Percentiles rank a stretch among this genome's conserved stretches.
Conservation (phyloP, 768 basidiomycete species). For the Punctularia strigosozonata region DNA sequence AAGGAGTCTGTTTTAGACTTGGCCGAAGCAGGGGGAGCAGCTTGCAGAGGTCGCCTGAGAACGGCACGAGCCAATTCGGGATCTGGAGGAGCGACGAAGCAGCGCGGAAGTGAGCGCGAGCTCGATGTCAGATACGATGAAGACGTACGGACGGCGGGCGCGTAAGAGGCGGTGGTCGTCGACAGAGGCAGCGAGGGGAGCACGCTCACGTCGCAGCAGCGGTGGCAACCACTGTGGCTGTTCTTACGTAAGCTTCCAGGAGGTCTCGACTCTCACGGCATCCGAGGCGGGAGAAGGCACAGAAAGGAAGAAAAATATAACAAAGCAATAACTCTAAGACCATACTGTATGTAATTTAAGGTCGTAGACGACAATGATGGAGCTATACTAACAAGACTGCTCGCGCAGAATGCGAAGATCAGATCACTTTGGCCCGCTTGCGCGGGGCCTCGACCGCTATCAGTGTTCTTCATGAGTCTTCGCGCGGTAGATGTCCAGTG, state of each 20-base stretch:
- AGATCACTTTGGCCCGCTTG: conserved; percentile 8
- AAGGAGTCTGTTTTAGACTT: conserved; percentile 2
- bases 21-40: conserved; percentile 5
- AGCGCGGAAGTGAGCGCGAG: conserved; percentile 1
- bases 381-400: conserved; percentile 4
- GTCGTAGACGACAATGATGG: too few species aligned
- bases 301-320: conserved; percentile 3
- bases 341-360: neutral
- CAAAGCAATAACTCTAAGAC: conserved; percentile 4
- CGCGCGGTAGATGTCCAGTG: too few species aligned
- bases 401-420: neutral
- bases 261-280: too few species aligned
- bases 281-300: neutral
- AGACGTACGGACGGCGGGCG: conserved; percentile 8
- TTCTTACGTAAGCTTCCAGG: too few species aligned
- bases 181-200: too few species aligned
- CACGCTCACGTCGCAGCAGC: too few species aligned
- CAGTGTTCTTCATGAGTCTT: too few species aligned
- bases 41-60: conserved; percentile 6
- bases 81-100: too few species aligned
- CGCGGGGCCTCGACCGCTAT: neutral
- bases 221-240: too few species aligned
- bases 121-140: neutral
- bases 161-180: conserved; percentile 9
- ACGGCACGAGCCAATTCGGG: too few species aligned